Evolutionary conservation across 257 asterid genomes (phyloP), one percentile per base, ranked within the genome.

Genomic region (Solanum clarkiae): DNA sequence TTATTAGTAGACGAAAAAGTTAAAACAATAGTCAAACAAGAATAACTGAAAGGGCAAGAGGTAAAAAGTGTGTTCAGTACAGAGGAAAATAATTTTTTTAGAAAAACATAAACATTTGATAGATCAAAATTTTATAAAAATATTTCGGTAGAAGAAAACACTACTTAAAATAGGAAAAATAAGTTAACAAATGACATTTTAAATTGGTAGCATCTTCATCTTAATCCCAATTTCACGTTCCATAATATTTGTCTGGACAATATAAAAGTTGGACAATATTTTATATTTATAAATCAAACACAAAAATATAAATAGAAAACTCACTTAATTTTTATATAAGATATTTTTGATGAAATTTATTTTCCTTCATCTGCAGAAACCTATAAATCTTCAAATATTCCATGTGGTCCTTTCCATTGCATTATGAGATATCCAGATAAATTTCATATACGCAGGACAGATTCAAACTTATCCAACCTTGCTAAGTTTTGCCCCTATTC

Each of bases 401-500:
- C 29, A 22, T 3, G 59, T 36, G 77, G 53, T 57, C 74, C 75
- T 82, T 65, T 44, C 44, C 56, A 60, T 12, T 82, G 75, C 45
- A 59, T 45, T 22, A 49, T 57, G 26, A 82, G 71, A 59, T 66
- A 60, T 62, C 10, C 70, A 5, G 60, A 81, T 40, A 62, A 82
- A 32, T 60, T 59, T 45, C 26, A 49, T 62, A 66, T 47, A 36
- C 56, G 12, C 32, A 40, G 70, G 29, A 84, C 45, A 54, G 24
- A 72, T 84, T 55, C 86, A 71, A 84, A 71, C 56, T 84, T 72
- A 84, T 84, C 86, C 83, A 72, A 62, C n/a, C 60, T 60, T 59
- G 1, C 57, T n/a, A 18, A 8, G 6, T 42, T 57, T 22, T 10
- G 16, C 0, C 12, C 0, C 1, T 47, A 77, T 47, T 3, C 17